Evolutionary conservation across 306 rosid species (phyloP).

Genomic region (Canavalia ensiformis): DNA sequence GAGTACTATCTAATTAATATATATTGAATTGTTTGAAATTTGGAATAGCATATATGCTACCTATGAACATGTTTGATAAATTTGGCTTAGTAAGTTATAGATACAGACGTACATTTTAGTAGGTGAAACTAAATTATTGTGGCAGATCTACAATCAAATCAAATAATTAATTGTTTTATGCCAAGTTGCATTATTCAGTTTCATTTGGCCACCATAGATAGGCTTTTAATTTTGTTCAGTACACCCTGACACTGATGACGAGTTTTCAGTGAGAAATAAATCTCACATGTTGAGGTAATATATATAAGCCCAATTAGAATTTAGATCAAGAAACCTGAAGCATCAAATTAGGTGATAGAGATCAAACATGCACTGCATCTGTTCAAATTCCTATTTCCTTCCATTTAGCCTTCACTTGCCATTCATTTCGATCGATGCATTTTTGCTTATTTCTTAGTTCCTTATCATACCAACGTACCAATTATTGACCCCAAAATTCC

Average conservation of each 20-base stretch:
- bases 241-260: conserved; percentile 23
- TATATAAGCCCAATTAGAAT: neutral
- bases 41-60: no score
- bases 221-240: conserved; percentile 20
- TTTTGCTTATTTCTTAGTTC: neutral
- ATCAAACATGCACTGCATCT: conserved; percentile 54
- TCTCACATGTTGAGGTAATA: conserved; percentile 30
- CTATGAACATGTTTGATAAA: no score
- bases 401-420: conserved; percentile 38
- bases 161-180: conserved; percentile 21
- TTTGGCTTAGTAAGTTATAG: neutral
- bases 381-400: conserved; percentile 15
- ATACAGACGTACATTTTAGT: conserved; percentile 22
- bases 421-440: conserved; percentile 45
- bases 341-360: conserved; percentile 46
- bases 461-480: conserved; percentile 25
- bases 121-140: conserved; percentile 27
- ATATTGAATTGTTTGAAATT: no score
- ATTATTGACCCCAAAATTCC: conserved; percentile 37
- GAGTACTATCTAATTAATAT: no score
- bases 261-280: conserved; percentile 41
- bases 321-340: conserved; percentile 38
- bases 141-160: conserved; percentile 42
- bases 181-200: conserved; percentile 48
- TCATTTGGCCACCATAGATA: neutral